Conservation (phyloP, 2,329 filamentous ascomycete genomes). For the Aspergillus sp. region DNA sequence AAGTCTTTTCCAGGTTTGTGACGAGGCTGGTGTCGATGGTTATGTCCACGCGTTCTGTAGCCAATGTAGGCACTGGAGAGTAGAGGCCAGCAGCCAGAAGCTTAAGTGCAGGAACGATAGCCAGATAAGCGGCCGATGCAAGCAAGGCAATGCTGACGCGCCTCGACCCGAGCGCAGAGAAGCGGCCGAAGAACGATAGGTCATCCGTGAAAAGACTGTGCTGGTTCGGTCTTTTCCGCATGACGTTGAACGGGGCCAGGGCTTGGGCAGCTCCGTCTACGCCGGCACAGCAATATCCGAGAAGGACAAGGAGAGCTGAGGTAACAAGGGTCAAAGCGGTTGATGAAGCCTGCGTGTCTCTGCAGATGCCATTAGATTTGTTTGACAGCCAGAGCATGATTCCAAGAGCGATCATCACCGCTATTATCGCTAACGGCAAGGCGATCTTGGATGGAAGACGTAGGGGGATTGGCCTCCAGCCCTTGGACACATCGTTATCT, state of each 20-base stretch:
- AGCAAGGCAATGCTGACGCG: not conserved
- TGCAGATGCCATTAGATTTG: not conserved
- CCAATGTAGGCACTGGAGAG: not conserved
- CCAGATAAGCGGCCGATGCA: not conserved
- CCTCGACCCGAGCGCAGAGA: not conserved
- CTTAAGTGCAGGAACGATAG: not conserved
- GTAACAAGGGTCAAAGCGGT: not conserved
- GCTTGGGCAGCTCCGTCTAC: not conserved
- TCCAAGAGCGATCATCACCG: not conserved
- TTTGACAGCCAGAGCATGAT: conserved; percentile 3
- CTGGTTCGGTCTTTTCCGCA: not conserved
- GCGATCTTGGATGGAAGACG: not conserved
- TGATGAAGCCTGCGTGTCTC: not conserved
- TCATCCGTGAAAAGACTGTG: not conserved
- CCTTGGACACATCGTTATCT: not conserved
- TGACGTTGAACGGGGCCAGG: not conserved
- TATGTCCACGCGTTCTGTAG: not conserved
- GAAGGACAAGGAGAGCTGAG: not conserved
- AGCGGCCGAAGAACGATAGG: not conserved
- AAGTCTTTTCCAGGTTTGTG: not conserved
- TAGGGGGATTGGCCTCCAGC: not conserved
- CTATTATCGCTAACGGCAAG: not conserved
- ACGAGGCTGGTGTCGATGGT: not conserved
- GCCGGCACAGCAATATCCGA: not conserved
- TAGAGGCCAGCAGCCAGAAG: not conserved